A percentile compares a stretch with the other conserved stretches of the same genome.
Evolutionary conservation across 257 asterid species (phyloP).

Genomic region (Primulina huaijiensis): DNA sequence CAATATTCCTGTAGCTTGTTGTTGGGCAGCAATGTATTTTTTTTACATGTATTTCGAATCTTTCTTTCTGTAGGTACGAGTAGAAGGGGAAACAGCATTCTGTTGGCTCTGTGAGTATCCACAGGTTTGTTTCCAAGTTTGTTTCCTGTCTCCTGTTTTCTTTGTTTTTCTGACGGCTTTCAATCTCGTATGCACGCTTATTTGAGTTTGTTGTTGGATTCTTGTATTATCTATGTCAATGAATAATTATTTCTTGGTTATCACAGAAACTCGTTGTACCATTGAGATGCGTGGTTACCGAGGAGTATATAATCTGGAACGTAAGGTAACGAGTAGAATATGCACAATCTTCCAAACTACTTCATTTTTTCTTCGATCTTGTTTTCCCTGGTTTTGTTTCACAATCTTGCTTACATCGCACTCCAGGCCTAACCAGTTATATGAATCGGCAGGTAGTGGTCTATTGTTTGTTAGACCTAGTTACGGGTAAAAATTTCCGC

Average conservation of each 20-base stretch:
- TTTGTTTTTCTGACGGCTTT: neutral
- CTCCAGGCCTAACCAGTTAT: slow-evolving; percentile 38
- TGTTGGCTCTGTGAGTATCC: slow-evolving; percentile 98
- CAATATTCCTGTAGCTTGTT: slow-evolving; percentile 2
- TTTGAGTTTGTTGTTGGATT: neutral
- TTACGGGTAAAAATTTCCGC: slow-evolving; percentile 55
- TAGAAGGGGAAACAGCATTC: slow-evolving; percentile 79
- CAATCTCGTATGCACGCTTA: neutral
- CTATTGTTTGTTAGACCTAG: slow-evolving; percentile 52
- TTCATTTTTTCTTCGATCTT: neutral
- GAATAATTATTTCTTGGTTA: neutral
- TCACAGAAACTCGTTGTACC: slow-evolving; percentile 81
- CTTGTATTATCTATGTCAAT: slow-evolving; percentile 1
- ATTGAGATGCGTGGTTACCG: slow-evolving; percentile 91
- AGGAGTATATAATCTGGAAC: slow-evolving; percentile 88
- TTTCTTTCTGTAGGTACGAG: slow-evolving; percentile 55
- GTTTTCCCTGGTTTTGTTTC: neutral
- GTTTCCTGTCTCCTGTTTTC: neutral
- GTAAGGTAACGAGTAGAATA: slow-evolving; percentile 49
- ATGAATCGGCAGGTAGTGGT: slow-evolving; percentile 74
- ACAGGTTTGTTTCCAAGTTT: slow-evolving; percentile 44
- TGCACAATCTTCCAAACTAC: neutral
- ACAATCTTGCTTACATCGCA: slow-evolving; percentile 4
- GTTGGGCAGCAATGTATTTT: neutral
- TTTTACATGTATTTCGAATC: slow-evolving; percentile 5